Evolutionary conservation across 768 basidiomycete species (phyloP).

Genomic region (Suillus placidus): DNA sequence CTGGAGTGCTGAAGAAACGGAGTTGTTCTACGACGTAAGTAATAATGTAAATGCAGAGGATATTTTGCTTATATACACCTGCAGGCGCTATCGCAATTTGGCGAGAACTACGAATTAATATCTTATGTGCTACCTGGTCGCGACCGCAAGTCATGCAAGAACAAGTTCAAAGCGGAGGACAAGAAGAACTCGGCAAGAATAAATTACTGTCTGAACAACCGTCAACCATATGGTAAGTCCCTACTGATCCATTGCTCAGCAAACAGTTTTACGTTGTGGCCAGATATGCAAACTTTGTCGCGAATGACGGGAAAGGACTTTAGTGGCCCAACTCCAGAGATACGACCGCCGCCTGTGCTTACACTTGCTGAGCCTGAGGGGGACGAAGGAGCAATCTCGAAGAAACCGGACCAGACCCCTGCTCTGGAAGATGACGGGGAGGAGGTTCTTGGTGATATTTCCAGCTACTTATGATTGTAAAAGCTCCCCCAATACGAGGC

Average conservation of each 20-base stretch:
- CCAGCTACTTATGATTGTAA: conserved; percentile 16
- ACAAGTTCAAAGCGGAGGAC: conserved; percentile 92
- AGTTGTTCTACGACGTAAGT: conserved; percentile 81
- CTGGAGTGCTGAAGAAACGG: conserved; percentile 91
- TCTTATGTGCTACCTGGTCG: conserved; percentile 83
- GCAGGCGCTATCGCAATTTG: conserved; percentile 87
- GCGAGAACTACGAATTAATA: conserved; percentile 92
- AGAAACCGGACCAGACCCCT: conserved; percentile 21
- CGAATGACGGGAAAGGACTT: conserved; percentile 88
- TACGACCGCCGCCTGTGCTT: conserved; percentile 44
- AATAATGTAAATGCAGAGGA: not conserved
- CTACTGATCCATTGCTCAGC: conserved; percentile 1
- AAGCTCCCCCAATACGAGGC: too few species aligned
- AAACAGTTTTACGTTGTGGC: conserved; percentile 1
- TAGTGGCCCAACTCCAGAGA: conserved; percentile 77
- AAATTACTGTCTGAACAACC: conserved; percentile 72
- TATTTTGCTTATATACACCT: conserved; percentile 16
- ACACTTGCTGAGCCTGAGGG: conserved; percentile 33
- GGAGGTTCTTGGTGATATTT: conserved; percentile 35
- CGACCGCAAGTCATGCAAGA: conserved; percentile 87
- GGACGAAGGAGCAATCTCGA: not conserved
- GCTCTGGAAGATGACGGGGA: conserved; percentile 35
- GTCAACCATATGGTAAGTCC: conserved; percentile 71
- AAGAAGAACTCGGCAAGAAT: conserved; percentile 78
- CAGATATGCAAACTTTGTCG: conserved; percentile 73